Evolutionary conservation across 306 rosid species (phyloP).

Genomic region (Cicer chorassanicum): DNA sequence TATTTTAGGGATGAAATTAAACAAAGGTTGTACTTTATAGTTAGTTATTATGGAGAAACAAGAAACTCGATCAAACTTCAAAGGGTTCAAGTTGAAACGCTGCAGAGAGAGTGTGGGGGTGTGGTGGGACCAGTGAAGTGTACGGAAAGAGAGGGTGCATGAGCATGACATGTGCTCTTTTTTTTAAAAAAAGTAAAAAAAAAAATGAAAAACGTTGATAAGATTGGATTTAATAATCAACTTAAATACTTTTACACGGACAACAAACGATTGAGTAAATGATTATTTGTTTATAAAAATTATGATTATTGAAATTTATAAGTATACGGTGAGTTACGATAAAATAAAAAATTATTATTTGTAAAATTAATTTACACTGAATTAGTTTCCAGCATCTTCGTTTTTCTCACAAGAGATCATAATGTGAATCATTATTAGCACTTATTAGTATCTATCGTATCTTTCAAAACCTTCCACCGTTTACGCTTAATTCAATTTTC

Average conservation of each 20-base stretch:
- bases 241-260: too few species aligned
- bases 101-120: neutral
- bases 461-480: neutral
- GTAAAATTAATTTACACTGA: too few species aligned
- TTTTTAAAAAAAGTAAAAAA: neutral
- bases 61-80: neutral
- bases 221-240: neutral
- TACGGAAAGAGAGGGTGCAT: constrained; percentile 20
- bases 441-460: neutral
- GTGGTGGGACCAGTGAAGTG: constrained; percentile 2
- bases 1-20: too few species aligned
- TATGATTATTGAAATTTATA: too few species aligned
- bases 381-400: too few species aligned
- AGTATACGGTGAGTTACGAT: too few species aligned
- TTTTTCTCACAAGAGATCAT: neutral
- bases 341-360: too few species aligned
- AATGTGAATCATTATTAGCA: neutral
- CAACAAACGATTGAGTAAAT: too few species aligned
- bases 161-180: constrained; percentile 2
- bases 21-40: neutral
- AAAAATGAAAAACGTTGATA: neutral
- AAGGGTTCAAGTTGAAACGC: too few species aligned
- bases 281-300: too few species aligned
- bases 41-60: neutral
- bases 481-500: neutral